Percentiles rank a stretch among this genome's conserved stretches.
Conservation (phyloP, 1,139 yeast genomes). For the Magnusiomyces fungicola region DNA sequence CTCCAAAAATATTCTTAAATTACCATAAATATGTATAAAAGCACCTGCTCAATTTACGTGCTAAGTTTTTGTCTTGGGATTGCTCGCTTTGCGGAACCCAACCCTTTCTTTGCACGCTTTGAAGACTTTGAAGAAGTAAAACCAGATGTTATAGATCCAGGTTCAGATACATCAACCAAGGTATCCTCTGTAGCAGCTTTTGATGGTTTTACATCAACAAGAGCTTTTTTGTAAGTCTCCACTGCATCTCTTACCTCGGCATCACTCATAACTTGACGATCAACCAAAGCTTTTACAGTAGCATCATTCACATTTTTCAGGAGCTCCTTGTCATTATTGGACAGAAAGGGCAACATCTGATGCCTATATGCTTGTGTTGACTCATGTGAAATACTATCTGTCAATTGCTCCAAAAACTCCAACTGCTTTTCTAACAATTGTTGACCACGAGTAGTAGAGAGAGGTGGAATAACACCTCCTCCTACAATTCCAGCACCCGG, state of each 20-base stretch:
- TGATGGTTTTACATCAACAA: too few relatives aligned
- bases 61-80: background rate
- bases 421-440: slow-evolving; percentile 10
- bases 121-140: background rate
- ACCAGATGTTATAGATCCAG: background rate
- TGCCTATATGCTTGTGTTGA: slow-evolving; percentile 11
- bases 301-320: slow-evolving; percentile 4
- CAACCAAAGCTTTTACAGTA: slow-evolving; percentile 11
- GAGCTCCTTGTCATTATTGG: background rate
- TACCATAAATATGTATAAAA: too few relatives aligned
- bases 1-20: too few relatives aligned
- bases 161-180: too few relatives aligned
- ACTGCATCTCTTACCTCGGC: slow-evolving; percentile 14
- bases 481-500: background rate
- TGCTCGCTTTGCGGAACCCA: background rate
- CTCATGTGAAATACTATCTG: slow-evolving; percentile 10
- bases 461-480: slow-evolving; percentile 6
- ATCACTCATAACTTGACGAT: slow-evolving; percentile 10
- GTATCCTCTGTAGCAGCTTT: too few relatives aligned
- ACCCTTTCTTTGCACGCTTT: background rate
- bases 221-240: background rate
- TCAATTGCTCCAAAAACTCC: slow-evolving; percentile 10
- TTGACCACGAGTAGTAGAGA: slow-evolving; percentile 11
- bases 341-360: slow-evolving; percentile 11
- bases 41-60: too few relatives aligned